Evolutionary conservation across 148 eudicot genomes (phyloP).

Genomic region (Rhododendron kiyosumense): DNA sequence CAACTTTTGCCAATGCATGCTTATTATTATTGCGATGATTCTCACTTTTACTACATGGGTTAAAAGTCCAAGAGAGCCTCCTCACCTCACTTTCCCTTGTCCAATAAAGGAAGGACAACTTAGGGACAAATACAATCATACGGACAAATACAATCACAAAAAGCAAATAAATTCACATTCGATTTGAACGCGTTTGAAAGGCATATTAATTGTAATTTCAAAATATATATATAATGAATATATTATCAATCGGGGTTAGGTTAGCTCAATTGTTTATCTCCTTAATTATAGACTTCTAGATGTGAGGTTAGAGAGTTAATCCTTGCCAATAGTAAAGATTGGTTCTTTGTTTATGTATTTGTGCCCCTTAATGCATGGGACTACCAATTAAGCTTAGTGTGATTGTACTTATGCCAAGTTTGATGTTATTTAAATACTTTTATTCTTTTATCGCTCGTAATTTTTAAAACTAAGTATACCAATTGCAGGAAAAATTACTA

Average conservation of each 20-base stretch:
- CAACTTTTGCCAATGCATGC: neutral
- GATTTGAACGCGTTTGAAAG: neutral
- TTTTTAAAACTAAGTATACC: no score
- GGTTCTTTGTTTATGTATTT: neutral
- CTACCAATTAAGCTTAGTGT: neutral
- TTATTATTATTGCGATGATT: neutral
- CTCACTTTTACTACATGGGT: neutral
- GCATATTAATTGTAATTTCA: neutral
- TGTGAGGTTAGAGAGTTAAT: no score
- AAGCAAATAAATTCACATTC: neutral
- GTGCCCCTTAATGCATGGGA: neutral
- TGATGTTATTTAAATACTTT: neutral
- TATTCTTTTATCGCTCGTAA: neutral
- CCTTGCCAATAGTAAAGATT: no score
- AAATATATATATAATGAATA: no score
- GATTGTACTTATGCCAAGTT: neutral
- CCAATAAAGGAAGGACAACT: neutral
- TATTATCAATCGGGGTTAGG: no score
- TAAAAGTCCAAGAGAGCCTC: neutral
- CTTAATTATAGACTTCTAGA: no score
- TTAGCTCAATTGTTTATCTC: no score
- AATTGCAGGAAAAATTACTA: neutral
- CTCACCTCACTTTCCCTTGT: neutral
- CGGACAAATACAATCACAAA: neutral
- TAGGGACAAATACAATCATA: neutral